Evolutionary conservation across 352 stramenopile species (phyloP), one percentile per base, ranked within the genome.

Genomic region (Globisporangium heterothallicum): DNA sequence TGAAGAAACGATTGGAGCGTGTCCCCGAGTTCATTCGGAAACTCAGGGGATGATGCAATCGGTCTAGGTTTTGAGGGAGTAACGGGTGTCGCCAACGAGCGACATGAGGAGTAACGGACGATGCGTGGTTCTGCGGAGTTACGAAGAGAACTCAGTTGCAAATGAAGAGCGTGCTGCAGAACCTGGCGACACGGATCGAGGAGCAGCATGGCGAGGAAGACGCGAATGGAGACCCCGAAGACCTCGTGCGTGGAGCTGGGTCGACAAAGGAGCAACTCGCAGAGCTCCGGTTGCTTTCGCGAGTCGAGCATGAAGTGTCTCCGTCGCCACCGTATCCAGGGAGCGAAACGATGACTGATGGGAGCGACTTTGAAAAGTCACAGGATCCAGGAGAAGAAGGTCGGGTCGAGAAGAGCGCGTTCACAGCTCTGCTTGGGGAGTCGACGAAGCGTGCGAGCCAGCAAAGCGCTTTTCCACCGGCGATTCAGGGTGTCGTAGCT

Each of bases 11-110:
- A 52, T 54, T 82, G 27, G 68, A 72, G 52, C 67, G 54, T 55
- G 63, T 82, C n/a, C 72, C 72, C 0, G 64, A 67, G n/a, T 82
- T 82, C 35, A 82, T 82, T 18, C 66, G 69, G 30, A 55, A 58
- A 35, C 68, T 82, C 19, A 30, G 38, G 8, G 51, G n/a, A n/a
- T n/a, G n/a, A n/a, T n/a, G n/a, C n/a, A n/a, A n/a, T n/a, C n/a
- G n/a, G n/a, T 34, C 30, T 43, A 53, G 21, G 30, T 43, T 43
- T n/a, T n/a, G n/a, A n/a, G n/a, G n/a, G n/a, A n/a, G n/a, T n/a
- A n/a, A n/a, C n/a, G n/a, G n/a, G n/a, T n/a, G n/a, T n/a, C n/a
- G 7, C 25, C 24, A 46, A 55, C 49, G 38, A 55, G 34, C 49
- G 38, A 29, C 49, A n/a, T n/a, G n/a, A n/a, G n/a, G n/a, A n/a